phyloP scores from a whole-genome alignment of 495 filamentous ascomycete genomes.

The Aspergillus sclerotioniger region DNA sequence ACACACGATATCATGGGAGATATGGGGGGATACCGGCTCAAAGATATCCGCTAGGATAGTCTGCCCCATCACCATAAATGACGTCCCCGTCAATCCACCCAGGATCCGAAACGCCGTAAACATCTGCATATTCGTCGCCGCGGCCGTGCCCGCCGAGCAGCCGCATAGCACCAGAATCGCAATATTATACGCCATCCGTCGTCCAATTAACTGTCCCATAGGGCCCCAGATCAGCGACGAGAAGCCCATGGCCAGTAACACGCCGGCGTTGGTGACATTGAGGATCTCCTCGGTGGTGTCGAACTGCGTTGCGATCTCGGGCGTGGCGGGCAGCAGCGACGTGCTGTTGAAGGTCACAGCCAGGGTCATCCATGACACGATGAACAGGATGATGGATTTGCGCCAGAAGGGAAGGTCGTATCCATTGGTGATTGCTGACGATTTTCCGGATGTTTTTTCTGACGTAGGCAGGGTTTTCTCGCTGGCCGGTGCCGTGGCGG shows the following conservation, averaged over 20 bases:
- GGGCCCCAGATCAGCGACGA: slow-evolving; percentile 55
- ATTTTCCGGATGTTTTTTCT: too few relatives aligned
- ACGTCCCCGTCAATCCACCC: slow-evolving; percentile 43
- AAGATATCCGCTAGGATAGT: slow-evolving; percentile 49
- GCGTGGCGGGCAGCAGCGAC: slow-evolving; percentile 40
- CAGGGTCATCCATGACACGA: slow-evolving; percentile 44
- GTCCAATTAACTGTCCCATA: slow-evolving; percentile 37
- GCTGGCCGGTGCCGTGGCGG: background rate
- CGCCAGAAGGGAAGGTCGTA: slow-evolving; percentile 37
- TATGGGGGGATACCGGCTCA: slow-evolving; percentile 36
- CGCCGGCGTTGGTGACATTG: slow-evolving; percentile 48
- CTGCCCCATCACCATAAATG: slow-evolving; percentile 49
- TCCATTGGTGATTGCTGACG: slow-evolving; percentile 7
- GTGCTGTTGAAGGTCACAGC: slow-evolving; percentile 45
- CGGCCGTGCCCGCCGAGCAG: slow-evolving; percentile 36
- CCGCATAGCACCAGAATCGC: slow-evolving; percentile 38
- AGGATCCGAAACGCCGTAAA: slow-evolving; percentile 44
- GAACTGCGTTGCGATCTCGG: slow-evolving; percentile 43
- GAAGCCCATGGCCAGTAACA: slow-evolving; percentile 57
- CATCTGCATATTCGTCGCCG: slow-evolving; percentile 31
- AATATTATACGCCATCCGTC: slow-evolving; percentile 33
- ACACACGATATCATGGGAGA: background rate
- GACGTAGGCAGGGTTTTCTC: too few relatives aligned
- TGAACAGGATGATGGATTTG: slow-evolving; percentile 44
- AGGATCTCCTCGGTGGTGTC: slow-evolving; percentile 37